These are phyloP conservation scores for Aschersonia sp. DNA, from an alignment of 2,329 filamentous ascomycete species.

Conservation along the genomic window DNA sequence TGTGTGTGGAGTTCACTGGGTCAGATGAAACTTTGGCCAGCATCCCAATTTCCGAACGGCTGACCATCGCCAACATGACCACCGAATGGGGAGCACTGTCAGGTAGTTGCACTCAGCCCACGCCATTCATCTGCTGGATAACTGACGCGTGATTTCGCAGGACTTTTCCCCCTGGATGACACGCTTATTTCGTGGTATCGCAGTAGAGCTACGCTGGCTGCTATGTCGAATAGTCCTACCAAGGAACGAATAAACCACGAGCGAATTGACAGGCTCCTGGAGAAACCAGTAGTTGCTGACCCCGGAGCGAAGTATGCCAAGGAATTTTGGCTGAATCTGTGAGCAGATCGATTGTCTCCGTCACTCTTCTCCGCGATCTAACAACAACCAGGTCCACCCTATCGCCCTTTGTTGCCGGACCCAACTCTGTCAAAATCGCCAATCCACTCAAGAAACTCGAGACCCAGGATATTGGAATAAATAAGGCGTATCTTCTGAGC, in stretches of 20 bases:
- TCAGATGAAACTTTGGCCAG: slow-evolving; percentile 62
- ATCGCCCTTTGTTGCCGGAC: slow-evolving; percentile 71
- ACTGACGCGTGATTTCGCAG: too few relatives aligned
- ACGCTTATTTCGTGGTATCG: slow-evolving; percentile 61
- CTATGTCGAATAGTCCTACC: slow-evolving; percentile 36
- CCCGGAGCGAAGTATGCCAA: slow-evolving; percentile 72
- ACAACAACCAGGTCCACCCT: slow-evolving; percentile 42
- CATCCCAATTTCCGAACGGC: slow-evolving; percentile 55
- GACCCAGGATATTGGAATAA: slow-evolving; percentile 56
- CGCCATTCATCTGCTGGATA: too few relatives aligned
- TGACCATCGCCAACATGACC: slow-evolving; percentile 70
- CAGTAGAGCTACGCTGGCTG: slow-evolving; percentile 58
- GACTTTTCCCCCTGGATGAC: slow-evolving; percentile 61
- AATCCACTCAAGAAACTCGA: slow-evolving; percentile 66
- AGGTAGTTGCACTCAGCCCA: slow-evolving; percentile 3
- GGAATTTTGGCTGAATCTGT: slow-evolving; percentile 62
- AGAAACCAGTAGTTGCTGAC: slow-evolving; percentile 55
- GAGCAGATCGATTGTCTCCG: too few relatives aligned
- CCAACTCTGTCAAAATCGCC: slow-evolving; percentile 80
- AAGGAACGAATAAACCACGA: slow-evolving; percentile 56
- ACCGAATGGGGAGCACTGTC: slow-evolving; percentile 66
- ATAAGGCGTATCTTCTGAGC: slow-evolving; percentile 78
- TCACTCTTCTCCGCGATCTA: too few relatives aligned
- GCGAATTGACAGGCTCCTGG: slow-evolving; percentile 56
- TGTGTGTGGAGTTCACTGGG: slow-evolving; percentile 78